Conservation (phyloP, 148 eudicot genomes). For the Fagopyrum homotropicum region DNA sequence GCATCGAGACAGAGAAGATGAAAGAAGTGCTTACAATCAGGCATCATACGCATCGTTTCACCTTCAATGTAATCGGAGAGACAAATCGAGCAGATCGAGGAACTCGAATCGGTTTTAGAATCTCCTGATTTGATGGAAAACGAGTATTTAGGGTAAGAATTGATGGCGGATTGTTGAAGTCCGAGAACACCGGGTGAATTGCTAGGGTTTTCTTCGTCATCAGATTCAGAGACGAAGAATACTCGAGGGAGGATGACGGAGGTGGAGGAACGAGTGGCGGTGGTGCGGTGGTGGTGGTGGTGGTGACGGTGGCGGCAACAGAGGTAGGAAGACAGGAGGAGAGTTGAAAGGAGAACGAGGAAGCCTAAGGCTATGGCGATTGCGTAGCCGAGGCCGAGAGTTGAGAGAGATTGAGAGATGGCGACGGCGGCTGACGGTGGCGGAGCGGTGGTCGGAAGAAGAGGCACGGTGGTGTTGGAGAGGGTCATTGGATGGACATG, state of each 20-base stretch:
- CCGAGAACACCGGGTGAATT: slow-evolving; percentile 43
- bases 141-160: slow-evolving; percentile 70
- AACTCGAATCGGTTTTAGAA: slow-evolving; percentile 9
- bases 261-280: slow-evolving; percentile 8
- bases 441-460: slow-evolving; percentile 21
- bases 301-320: slow-evolving; percentile 40
- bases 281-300: slow-evolving; percentile 11
- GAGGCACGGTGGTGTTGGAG: slow-evolving; percentile 20
- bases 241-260: slow-evolving; percentile 60
- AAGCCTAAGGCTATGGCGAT: slow-evolving; percentile 75
- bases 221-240: slow-evolving; percentile 73
- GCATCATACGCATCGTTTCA: slow-evolving; percentile 83
- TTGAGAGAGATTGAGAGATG: slow-evolving; percentile 22
- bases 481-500: background rate
- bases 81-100: slow-evolving; percentile 66
- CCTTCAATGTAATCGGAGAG: slow-evolving; percentile 68
- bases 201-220: slow-evolving; percentile 19
- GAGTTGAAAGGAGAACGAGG: slow-evolving; percentile 65
- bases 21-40: slow-evolving; percentile 75
- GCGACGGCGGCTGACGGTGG: slow-evolving; percentile 11
- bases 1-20: slow-evolving; percentile 76
- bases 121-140: slow-evolving; percentile 22
- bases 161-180: slow-evolving; percentile 54
- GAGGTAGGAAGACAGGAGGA: slow-evolving; percentile 66
- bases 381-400: slow-evolving; percentile 71